Conservation (phyloP, 768 basidiomycete species). For the Termitomyces sp. region DNA sequence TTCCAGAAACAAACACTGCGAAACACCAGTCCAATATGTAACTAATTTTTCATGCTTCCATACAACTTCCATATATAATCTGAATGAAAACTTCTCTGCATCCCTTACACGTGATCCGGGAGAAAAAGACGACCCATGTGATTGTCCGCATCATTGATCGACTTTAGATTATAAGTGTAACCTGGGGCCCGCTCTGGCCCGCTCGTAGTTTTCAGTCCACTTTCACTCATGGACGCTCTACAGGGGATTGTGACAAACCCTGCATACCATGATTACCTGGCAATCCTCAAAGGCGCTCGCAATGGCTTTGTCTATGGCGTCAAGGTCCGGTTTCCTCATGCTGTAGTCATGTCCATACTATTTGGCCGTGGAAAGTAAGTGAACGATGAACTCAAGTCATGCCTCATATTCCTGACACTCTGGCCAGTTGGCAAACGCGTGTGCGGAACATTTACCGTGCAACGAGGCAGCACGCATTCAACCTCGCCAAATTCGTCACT, state of each 20-base stretch:
- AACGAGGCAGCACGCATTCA: conserved; percentile 87
- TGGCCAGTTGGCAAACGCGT: conserved; percentile 67
- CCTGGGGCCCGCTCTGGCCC: conserved; percentile 2
- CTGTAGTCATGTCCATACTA: conserved; percentile 91
- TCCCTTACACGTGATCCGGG: not conserved
- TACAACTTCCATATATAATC: no score
- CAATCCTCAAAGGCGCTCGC: conserved; percentile 90
- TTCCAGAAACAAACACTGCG: not conserved
- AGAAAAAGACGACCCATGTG: conserved; percentile 17
- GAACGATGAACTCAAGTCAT: conserved; percentile 7
- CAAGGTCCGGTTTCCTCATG: conserved; percentile 94
- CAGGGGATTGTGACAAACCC: conserved; percentile 62
- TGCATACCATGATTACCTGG: conserved; percentile 83
- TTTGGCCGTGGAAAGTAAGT: conserved; percentile 91
- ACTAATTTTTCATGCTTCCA: no score
- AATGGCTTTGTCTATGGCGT: conserved; percentile 90
- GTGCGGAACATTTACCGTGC: conserved; percentile 69
- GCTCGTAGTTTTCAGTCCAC: not conserved
- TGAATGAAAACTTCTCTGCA: no score
- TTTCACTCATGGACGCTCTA: conserved; percentile 29
- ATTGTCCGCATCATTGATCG: conserved; percentile 10
- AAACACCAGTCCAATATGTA: not conserved
- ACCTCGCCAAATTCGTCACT: conserved; percentile 91
- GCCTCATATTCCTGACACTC: conserved; percentile 10
- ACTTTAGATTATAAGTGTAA: not conserved